Evolutionary conservation across 1,284 basidiomycete species (phyloP), one percentile per base, ranked within the genome.

Genomic region (Rhodotorula mucilaginosa): DNA sequence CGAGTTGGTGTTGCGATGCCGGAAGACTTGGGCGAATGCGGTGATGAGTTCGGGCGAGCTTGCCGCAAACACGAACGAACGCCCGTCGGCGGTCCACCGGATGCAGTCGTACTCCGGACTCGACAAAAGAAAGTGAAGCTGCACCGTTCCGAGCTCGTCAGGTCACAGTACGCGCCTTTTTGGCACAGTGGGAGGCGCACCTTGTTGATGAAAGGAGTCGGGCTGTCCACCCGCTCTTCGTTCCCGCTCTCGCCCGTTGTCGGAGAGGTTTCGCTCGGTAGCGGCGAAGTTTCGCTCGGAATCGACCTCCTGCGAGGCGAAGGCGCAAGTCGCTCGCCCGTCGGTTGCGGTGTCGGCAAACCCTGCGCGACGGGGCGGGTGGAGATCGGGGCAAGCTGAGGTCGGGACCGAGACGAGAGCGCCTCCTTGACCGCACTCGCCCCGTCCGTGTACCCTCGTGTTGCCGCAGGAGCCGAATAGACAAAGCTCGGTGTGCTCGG

Each of bases 11-110:
- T 65, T 74, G 16, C 48, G 51, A 65, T 76, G 74, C 7, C 74
- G 68, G 52, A 72, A 76, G 31, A 72, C 65, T 26, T 44, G 57
- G 6, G 68, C 54, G n/a, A 63, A 70, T 5, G 56, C 56, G 3
- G 64, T 49, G 6, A 64, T 61, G 19, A 74, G 67, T 21, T 65
- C 61, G 0, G 58, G 19, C 1, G 64, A 39, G 6, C 39, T 46
- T 8, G 68, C 64, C 1, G 74, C 74, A 12, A 76, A 76, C 8
- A 71, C 61, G 62, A 76, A 67, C 2, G 70, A 59, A 13, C 34
- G 67, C 4, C 74, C 74, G n/a, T 64, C 68, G 7, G 46, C 51
- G 48, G 66, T 65, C 74, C 74, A 76, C 6, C 70, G 61, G 26
- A 76, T 72, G 18, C 64, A 31, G 49, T 16, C 3, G 44, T 54